phyloP scores from a whole-genome alignment of 176 grass and related monocot genomes.

The Cenchrus purpureus region DNA sequence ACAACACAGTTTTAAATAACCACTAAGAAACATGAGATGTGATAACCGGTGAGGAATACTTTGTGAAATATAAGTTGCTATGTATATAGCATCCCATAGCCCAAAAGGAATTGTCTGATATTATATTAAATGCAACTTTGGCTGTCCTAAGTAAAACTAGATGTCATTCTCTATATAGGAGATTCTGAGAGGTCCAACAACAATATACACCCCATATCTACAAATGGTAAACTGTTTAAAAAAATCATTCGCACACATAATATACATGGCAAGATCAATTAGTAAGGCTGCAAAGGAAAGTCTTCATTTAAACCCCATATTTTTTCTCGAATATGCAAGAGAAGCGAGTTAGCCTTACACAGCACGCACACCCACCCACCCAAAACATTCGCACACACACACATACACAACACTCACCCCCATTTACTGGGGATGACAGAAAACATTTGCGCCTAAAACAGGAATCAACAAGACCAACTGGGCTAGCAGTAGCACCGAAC shows the following conservation, averaged over 20 bases:
- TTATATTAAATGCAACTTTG: background rate
- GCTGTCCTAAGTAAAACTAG: background rate
- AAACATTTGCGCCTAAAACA: too few relatives aligned
- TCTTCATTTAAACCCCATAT: background rate
- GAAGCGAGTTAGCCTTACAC: too few relatives aligned
- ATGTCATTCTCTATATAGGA: background rate
- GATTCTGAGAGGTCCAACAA: background rate
- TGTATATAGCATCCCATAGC: too few relatives aligned
- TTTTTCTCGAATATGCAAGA: background rate
- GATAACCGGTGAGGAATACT: background rate
- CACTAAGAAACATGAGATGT: background rate
- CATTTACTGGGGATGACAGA: too few relatives aligned
- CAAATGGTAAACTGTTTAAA: background rate
- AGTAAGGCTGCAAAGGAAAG: background rate
- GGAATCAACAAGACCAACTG: too few relatives aligned
- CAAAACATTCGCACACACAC: too few relatives aligned
- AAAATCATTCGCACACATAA: background rate
- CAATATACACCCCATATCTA: background rate
- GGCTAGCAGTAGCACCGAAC: too few relatives aligned
- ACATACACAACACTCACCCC: too few relatives aligned
- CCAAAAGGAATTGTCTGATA: background rate
- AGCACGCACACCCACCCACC: too few relatives aligned
- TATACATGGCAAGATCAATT: background rate
- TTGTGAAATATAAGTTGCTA: slow-evolving; percentile 5
- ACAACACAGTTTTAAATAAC: background rate